phyloP scores from a whole-genome alignment of 352 stramenopile species.

The Globisporangium viniferum region DNA sequence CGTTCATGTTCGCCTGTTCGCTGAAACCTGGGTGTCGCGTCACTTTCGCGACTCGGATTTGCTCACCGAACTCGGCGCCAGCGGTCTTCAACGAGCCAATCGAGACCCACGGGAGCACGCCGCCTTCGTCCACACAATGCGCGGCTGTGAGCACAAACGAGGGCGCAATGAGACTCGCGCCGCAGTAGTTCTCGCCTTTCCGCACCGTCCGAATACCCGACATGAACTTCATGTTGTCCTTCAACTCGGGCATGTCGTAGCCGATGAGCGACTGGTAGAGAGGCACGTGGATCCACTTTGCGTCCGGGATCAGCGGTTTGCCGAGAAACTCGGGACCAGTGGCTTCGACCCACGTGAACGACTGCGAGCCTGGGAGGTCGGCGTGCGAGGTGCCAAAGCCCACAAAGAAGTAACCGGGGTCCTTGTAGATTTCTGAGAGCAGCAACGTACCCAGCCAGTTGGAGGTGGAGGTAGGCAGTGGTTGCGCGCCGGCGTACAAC shows the following conservation, averaged over 20 bases:
- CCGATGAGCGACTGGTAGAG: not conserved
- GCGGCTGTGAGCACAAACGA: slow-evolving; percentile 15
- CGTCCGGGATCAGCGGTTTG: not conserved
- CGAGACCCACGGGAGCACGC: slow-evolving; percentile 24
- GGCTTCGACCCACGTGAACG: slow-evolving; percentile 11
- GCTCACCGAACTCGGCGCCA: slow-evolving; percentile 17
- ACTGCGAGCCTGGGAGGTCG: not conserved
- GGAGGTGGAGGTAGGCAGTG: not conserved
- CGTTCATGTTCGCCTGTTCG: slow-evolving; percentile 11
- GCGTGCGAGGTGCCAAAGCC: slow-evolving; percentile 6
- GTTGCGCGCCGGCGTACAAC: not conserved
- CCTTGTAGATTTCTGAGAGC: not conserved
- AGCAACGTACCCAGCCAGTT: not conserved
- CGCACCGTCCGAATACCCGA: slow-evolving; percentile 2
- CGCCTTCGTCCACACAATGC: slow-evolving; percentile 9
- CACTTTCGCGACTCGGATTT: slow-evolving; percentile 25
- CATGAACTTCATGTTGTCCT: slow-evolving; percentile 11
- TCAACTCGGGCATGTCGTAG: not conserved
- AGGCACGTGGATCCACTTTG: not conserved
- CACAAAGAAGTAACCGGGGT: not conserved
- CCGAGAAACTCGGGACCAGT: slow-evolving; percentile 12
- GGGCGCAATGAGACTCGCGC: slow-evolving; percentile 7
- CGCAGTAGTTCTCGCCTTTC: slow-evolving; percentile 14
- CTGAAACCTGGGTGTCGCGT: slow-evolving; percentile 23
- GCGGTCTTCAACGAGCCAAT: slow-evolving; percentile 21